A percentile compares a stretch with the other conserved stretches of the same genome.
These are phyloP conservation scores for Acacia melanoxylon DNA, from an alignment of 306 rosid species.

Conservation along the genomic window DNA sequence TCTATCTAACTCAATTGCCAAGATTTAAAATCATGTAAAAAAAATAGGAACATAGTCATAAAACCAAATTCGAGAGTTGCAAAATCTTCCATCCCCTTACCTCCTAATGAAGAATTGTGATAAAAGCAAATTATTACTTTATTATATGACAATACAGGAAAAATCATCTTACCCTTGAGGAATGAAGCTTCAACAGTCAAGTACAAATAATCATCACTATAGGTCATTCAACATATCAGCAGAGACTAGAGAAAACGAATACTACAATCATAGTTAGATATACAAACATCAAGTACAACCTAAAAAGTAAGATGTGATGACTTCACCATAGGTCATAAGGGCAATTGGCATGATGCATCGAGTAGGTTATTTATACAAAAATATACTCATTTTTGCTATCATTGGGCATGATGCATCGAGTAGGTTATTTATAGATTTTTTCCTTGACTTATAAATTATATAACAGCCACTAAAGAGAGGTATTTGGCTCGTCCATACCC, in stretches of 20 bases:
- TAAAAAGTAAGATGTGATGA: not conserved
- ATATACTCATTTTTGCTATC: not conserved
- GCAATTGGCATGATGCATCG: too few relatives aligned
- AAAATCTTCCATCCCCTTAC: not conserved
- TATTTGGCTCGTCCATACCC: not conserved
- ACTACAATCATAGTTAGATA: conserved; percentile 8
- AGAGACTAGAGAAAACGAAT: not conserved
- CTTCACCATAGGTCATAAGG: not conserved
- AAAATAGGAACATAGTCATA: not conserved
- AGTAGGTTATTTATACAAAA: not conserved
- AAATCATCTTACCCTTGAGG: conserved; percentile 63
- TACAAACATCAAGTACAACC: conserved; percentile 10
- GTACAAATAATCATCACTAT: conserved; percentile 17
- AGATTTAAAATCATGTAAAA: not conserved
- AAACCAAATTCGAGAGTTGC: not conserved
- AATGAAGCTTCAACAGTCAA: conserved; percentile 84
- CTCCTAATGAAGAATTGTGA: not conserved
- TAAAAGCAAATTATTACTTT: not conserved
- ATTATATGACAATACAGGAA: conserved; percentile 22
- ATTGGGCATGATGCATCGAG: not conserved
- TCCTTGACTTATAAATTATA: not conserved
- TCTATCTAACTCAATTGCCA: not conserved
- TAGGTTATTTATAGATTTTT: not conserved
- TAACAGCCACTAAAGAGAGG: not conserved
- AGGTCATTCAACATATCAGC: conserved; percentile 16